Conservation (phyloP, 495 filamentous ascomycete genomes). For the Lepidopterella palustris region DNA sequence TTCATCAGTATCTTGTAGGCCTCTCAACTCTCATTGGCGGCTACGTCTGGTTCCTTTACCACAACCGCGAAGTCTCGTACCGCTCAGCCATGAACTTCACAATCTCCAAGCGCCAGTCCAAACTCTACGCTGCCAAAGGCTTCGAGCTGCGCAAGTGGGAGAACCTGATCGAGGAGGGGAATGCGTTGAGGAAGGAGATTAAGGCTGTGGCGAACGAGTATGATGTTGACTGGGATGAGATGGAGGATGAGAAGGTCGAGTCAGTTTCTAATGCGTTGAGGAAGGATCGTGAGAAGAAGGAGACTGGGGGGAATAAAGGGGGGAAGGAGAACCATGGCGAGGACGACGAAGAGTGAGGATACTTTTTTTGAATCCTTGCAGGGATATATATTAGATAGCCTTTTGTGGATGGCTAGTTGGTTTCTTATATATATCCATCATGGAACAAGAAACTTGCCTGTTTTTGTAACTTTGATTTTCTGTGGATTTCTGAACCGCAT, state of each 20-base stretch:
- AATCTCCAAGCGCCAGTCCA: conserved; percentile 66
- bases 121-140: conserved; percentile 66
- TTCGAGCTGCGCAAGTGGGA: conserved; percentile 78
- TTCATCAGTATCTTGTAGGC: conserved; percentile 72
- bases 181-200: conserved; percentile 72
- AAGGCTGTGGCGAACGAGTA: conserved; percentile 78
- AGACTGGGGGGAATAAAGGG: conserved; percentile 41
- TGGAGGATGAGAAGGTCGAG: conserved; percentile 65
- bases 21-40: conserved; percentile 78
- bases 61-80: conserved; percentile 84
- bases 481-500: too few species aligned
- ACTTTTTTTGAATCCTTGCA: too few species aligned
- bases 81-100: conserved; percentile 79
- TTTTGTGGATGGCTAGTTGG: too few species aligned
- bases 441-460: too few species aligned
- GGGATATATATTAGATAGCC: too few species aligned
- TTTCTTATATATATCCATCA: too few species aligned
- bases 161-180: conserved; percentile 70
- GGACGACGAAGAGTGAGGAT: conserved; percentile 39
- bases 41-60: conserved; percentile 90
- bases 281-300: conserved; percentile 47
- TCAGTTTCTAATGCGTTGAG: conserved; percentile 64
- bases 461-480: too few species aligned
- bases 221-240: conserved; percentile 92
- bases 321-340: conserved; percentile 43